Evolutionary conservation across 2,329 filamentous ascomycete species (phyloP), one percentile per base, ranked within the genome.

Genomic region (Coniochaeta sp.): DNA sequence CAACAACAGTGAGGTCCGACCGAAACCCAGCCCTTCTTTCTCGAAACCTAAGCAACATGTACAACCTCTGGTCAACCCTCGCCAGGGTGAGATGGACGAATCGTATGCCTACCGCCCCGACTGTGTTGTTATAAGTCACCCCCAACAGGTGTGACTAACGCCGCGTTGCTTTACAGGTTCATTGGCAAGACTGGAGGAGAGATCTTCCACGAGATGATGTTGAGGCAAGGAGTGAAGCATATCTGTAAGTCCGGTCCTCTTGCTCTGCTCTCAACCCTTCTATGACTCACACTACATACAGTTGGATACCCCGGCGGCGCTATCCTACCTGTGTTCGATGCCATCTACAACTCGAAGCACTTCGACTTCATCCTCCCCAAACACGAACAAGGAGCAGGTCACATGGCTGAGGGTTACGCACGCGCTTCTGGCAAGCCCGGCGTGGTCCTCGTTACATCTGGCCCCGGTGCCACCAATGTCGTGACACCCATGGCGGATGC

Each of bases 181-280:
- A 90, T 97, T 65, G 92, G 92, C 57, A 92, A 91, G 79, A 95
- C 84, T 48, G 92, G 94, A 66, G 94, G 94, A 66, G 86, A 96
- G 71, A 96, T 97, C 62, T 96, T 97, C 72, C 91, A 97, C 71
- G 92, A 97, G 74, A 97, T 97, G 92, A 96, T 99, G 91, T 79
- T 95, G 56, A 81, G 92, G 65, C 88, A 92, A 62, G 82, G 78
- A 61, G 92, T 99, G 52, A 94, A 96, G 75, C 90, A 96, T 69
- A 82, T 97, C 65, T 97, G 90, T 95, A 78, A 66, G 89, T 85
- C 56, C 7, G 4, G 1, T 24, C 22, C 22, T 24, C 12, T 30
- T 6, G 18, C 22, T 13, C 31, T 46, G n/a, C 46, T 52, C 51
- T 46, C 28, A 50, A 40, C 16, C 35, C 42, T 32, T 30, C 27